Conservation (phyloP, 495 filamentous ascomycete species). For the Aspergillus ellipticus region DNA sequence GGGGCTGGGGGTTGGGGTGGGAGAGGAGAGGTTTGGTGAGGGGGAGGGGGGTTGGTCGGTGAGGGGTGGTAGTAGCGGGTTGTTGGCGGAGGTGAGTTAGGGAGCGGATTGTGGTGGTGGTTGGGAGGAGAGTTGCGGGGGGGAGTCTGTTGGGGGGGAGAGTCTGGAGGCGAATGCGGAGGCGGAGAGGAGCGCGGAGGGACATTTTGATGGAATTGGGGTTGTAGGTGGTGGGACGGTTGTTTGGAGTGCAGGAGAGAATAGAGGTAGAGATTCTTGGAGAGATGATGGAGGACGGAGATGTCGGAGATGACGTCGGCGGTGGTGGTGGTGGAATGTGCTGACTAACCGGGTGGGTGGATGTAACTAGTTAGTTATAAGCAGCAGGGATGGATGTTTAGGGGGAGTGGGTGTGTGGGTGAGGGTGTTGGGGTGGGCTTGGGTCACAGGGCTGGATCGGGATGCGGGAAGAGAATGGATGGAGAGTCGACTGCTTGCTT, state of each 20-base stretch:
- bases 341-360: not conserved
- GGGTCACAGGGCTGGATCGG: no score
- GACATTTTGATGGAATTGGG: not conserved
- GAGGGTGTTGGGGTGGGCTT: no score
- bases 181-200: conserved; percentile 1
- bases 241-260: not conserved
- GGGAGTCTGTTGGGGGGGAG: not conserved
- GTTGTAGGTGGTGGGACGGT: not conserved
- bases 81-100: not conserved
- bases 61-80: no score
- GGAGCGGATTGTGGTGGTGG: not conserved
- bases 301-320: not conserved
- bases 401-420: no score
- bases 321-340: not conserved
- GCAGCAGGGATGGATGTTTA: no score
- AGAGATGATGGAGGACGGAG: not conserved
- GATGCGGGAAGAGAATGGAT: no score
- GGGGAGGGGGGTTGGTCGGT: not conserved
- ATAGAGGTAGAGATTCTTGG: not conserved
- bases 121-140: not conserved
- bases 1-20: not conserved
- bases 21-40: not conserved
- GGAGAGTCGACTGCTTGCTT: no score
- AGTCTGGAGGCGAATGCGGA: not conserved
- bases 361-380: no score